Evolutionary conservation across 2,329 filamentous ascomycete species (phyloP).

Genomic region (Colletotrichum sp.): DNA sequence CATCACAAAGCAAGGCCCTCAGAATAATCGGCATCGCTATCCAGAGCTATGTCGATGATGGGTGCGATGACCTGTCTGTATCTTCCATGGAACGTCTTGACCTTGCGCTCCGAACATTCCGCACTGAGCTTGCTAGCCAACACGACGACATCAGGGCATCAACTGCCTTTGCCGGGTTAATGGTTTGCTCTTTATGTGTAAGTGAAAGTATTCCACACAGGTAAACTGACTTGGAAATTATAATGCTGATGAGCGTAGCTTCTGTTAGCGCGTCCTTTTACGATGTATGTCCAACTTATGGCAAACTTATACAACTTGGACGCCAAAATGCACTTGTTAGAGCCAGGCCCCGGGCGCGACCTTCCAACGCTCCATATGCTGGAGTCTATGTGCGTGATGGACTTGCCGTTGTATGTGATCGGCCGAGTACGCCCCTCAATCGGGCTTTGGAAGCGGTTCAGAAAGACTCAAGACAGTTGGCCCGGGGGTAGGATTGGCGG

Average conservation of each 20-base stretch:
- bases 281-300: neutral
- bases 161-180: neutral
- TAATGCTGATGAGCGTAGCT: neutral
- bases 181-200: neutral
- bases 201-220: neutral
- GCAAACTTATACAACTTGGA: neutral
- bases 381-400: neutral
- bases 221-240: neutral
- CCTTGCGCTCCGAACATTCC: neutral
- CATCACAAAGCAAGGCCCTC: neutral
- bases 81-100: neutral
- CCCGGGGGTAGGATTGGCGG: neutral
- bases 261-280: neutral
- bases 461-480: neutral
- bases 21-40: neutral
- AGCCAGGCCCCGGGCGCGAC: neutral
- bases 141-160: neutral
- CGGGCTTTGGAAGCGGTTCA: neutral
- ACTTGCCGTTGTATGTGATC: neutral
- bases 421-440: neutral
- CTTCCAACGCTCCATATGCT: neutral
- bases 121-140: neutral
- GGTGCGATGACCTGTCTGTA: neutral
- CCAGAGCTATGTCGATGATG: neutral
- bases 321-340: neutral